Base-by-base conservation (phyloP, 371 early-diverging fungal genomes). In the Circinella minor region DNA sequence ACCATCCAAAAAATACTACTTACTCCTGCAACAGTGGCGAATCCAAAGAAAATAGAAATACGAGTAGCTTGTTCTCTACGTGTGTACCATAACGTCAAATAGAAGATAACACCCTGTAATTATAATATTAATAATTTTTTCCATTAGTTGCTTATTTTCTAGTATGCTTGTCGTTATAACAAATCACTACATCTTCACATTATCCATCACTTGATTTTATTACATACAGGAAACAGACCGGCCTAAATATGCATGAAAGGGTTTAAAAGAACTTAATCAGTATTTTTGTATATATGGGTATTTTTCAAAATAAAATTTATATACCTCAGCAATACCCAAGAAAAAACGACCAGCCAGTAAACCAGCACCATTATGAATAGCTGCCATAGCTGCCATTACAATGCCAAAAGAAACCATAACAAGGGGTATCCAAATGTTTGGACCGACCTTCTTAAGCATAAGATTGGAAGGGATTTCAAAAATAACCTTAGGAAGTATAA, bases 391-490 rank as follows among this genome's bases (percentile, higher is more conserved):
- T 15, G 83, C 80, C 79, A 82, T 82, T 54, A 75, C 55, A 4
- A 39, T 34, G 3, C 84, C 86, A 86, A 85, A 77, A 62, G 76
- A 62, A 57, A 86, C 70, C 81, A 83, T 81, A 36, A 86, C 78
- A 20, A 89, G 77, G 3, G 93, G 87, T 60, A 96, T 87, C 95
- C 93, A 92, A 36, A 73, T 71, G n/a, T 84, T 80, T 11, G 93
- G 88, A 7, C 89, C 87, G 49, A 90, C 69, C 5, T 68, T 75
- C 62, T 93, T 90, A 61, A 91, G 80, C 76, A 91, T 69, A 66
- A 93, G 75, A 73, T 93, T 93, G 55, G 90, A 90, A 6, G 92
- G 92, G 18, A 90, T 77, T 71, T 93, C 93, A 65, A 88, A 86
- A 18, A 91, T 48, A 51, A 88, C 77, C 85, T 87, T 34, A 57